Base-by-base conservation (phyloP, 106 monocot genomes). In the Acorus gramineus region DNA sequence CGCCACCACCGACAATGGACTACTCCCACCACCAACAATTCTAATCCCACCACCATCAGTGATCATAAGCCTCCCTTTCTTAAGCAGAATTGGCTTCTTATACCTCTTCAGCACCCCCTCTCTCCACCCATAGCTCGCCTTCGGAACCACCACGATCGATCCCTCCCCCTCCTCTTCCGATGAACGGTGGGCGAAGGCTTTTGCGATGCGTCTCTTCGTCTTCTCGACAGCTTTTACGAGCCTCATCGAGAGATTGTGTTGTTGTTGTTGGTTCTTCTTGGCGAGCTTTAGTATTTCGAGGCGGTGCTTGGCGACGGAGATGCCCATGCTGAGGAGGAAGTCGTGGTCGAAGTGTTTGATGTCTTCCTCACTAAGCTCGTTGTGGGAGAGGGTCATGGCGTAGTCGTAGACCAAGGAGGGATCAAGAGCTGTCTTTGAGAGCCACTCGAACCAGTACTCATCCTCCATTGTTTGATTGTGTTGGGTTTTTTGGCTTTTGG, bases 271-370 rank as follows among this genome's bases (percentile, higher is more conserved):
- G 53, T 62, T 45, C 42, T 74, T 68, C 12, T 56, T 76, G 45
- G 85, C 72, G 11, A 86, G 73, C 67, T 75, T 80, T 67, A 85
- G 70, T 13, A 85, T 85, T 68, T 85, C 71, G 0, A 85, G 77
- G 2, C 84, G 69, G 67, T 85, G 84, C 67, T 85, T 85, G 64
- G 77, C 80, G 9, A 85, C 70, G 53, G 87, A 68, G 79, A 92
- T 61, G 49, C 92, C 92, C 87, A 87, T 85, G 82, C 87, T 92
- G 50, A 58, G 76, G 64, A 92, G 84, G 79, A 92, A 80, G 60
- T 81, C 79, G 64, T 92, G 87, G 70, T 79, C 68, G 60, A 92
- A 80, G 64, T 82, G 72, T 11, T 47, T 46, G 47, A 80, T 56
- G 73, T 92, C 92, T 5, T 72, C 84, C 14, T 78, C 78, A 47